Evolutionary conservation across 2,329 filamentous ascomycete species (phyloP), one percentile per base, ranked within the genome.

Genomic region (Fusarium penzigii): DNA sequence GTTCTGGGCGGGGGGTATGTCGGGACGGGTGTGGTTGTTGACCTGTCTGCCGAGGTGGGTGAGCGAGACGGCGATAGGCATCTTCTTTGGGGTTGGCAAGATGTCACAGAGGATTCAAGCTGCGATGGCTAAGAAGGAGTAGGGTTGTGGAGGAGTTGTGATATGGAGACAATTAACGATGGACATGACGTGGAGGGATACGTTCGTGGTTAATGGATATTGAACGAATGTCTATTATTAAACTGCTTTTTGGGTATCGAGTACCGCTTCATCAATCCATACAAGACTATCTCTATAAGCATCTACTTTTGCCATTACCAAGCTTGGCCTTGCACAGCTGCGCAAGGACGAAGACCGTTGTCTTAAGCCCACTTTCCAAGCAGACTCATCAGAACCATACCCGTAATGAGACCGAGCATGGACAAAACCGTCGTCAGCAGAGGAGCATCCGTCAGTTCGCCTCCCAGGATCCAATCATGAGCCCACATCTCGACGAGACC

Each of bases 401-500:
- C 88, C 0, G 75, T 68, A 3, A 90, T 52, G 38, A 91, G 69
- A 3, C 79, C 78, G 7, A 78, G 41, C 42, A 83, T 70, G 0
- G 78, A 85, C 10, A 80, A 66, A 2, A 65, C 32, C 0, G 82
- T 84, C 50, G 76, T 79, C 0, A 75, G 17, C 2, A 76, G 36
- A 0, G 76, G 67, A 0, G 84, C 78, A 44, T 80, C 69, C 5
- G 78, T 68, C 68, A 88, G 68, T 62, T 87, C 83, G 12, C 70
- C 69, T 20, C 79, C 81, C 2, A 76, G 74, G 61, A 83, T 79
- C 89, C 89, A 92, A 65, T 92, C 89, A 36, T 81, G 75, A 2
- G 86, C 86, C 82, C 85, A 86, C 87, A 92, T 90, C 72, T 92
- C 88, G 0, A 91, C 88, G 1, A 91, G 71, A 1, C 87, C 87